Percentiles rank a stretch among this genome's conserved stretches.
phyloP scores from a whole-genome alignment of 2,329 filamentous ascomycete genomes.

The Colletotrichum sp. region DNA sequence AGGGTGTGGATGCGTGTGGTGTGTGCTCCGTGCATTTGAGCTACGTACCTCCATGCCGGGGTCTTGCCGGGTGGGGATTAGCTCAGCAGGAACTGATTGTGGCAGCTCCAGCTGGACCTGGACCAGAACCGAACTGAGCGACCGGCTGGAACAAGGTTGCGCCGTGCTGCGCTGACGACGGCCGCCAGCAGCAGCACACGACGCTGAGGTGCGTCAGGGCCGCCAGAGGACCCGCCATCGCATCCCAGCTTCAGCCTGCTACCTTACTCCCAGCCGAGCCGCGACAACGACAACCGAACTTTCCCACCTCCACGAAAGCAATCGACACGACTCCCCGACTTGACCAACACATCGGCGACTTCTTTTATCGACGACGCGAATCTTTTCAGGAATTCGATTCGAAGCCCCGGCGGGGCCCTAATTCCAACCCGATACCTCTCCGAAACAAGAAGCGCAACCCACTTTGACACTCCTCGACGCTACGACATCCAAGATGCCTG shows the following conservation, averaged over 20 bases:
- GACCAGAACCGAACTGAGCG: not conserved
- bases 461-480: not conserved
- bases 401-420: constrained; percentile 15
- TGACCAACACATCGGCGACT: not conserved
- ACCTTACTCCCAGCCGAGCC: not conserved
- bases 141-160: constrained; percentile 18
- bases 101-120: not conserved
- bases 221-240: constrained; percentile 14
- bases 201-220: constrained; percentile 10
- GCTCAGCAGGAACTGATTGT: not conserved
- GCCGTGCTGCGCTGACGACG: constrained; percentile 13
- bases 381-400: not conserved
- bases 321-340: not conserved
- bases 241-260: constrained; percentile 16
- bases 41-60: constrained; percentile 17
- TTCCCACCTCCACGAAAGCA: not conserved
- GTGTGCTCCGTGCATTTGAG: constrained; percentile 17
- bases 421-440: constrained; percentile 11
- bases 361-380: not conserved
- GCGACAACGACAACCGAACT: constrained; percentile 1
- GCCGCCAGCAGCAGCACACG: not conserved
- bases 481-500: constrained; percentile 55
- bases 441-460: constrained; percentile 15
- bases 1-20: constrained; percentile 3
- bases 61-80: not conserved